phyloP scores from a whole-genome alignment of 257 asterid species.

The Solanum dulcamara region DNA sequence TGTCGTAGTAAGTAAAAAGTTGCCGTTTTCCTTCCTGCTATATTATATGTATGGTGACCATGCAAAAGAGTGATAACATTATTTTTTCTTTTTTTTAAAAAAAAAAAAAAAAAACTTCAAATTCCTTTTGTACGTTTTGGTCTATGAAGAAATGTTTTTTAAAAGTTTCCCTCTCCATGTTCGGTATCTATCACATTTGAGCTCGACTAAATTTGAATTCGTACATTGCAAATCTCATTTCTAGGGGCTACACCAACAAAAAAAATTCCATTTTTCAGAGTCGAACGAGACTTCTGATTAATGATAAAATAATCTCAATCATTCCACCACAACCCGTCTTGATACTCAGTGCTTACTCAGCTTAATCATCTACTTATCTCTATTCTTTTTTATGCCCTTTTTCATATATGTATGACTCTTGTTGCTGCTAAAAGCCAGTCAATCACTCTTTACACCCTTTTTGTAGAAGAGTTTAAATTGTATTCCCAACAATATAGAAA shows the following conservation, averaged over 20 bases:
- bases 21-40: neutral
- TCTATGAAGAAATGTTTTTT: neutral
- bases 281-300: fast-evolving
- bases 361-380: neutral
- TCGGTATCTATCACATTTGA: neutral
- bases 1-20: neutral
- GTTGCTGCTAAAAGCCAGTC: neutral
- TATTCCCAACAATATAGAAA: neutral
- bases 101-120: neutral
- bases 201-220: fast-evolving
- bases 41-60: neutral
- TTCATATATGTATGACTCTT: neutral
- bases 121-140: neutral
- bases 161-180: fast-evolving
- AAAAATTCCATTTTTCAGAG: no score
- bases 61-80: neutral
- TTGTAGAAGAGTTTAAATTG: neutral
- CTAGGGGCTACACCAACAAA: fast-evolving
- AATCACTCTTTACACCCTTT: neutral
- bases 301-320: neutral
- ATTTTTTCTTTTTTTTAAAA: neutral
- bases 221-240: fast-evolving
- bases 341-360: neutral
- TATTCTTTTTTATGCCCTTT: neutral
- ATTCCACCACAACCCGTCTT: neutral